Conservation (phyloP, 768 basidiomycete genomes). For the Leccinum sublutescens region DNA sequence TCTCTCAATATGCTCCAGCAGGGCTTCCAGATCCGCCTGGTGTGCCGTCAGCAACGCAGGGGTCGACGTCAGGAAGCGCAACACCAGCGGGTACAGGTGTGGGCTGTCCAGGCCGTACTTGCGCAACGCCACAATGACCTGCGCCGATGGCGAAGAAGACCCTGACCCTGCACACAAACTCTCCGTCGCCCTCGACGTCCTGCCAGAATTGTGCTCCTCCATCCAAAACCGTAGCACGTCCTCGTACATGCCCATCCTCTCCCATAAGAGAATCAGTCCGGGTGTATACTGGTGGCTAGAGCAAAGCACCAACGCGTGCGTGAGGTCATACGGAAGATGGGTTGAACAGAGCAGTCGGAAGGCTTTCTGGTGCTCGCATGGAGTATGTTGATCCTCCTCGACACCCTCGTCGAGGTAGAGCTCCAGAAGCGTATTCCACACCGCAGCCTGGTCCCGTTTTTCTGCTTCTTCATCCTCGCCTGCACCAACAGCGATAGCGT, state of each 20-base stretch:
- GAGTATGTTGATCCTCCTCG: conserved; percentile 21
- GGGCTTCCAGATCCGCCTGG: conserved; percentile 61
- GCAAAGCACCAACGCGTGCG: conserved; percentile 93
- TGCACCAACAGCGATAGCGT: conserved; percentile 11
- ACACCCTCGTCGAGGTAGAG: conserved; percentile 66
- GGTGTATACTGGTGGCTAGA: conserved; percentile 78
- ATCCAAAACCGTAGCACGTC: conserved; percentile 94
- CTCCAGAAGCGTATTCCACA: conserved; percentile 96
- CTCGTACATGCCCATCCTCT: conserved; percentile 93
- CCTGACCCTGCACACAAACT: conserved; percentile 25
- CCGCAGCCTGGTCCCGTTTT: conserved; percentile 69
- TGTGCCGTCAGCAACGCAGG: conserved; percentile 72
- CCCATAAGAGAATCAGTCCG: conserved; percentile 90
- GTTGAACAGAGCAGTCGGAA: conserved; percentile 63
- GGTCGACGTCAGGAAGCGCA: conserved; percentile 86
- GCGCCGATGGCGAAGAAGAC: conserved; percentile 30
- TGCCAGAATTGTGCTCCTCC: conserved; percentile 48
- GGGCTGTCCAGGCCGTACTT: conserved; percentile 72
- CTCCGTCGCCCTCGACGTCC: not conserved
- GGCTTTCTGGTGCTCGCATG: conserved; percentile 52
- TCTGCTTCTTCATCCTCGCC: conserved; percentile 50
- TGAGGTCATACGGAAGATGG: conserved; percentile 75
- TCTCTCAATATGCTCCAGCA: conserved; percentile 78
- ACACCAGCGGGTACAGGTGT: conserved; percentile 81
- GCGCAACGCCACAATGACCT: conserved; percentile 69